Conservation (phyloP, 495 filamentous ascomycete genomes). For the Xylaria flabelliformis region DNA sequence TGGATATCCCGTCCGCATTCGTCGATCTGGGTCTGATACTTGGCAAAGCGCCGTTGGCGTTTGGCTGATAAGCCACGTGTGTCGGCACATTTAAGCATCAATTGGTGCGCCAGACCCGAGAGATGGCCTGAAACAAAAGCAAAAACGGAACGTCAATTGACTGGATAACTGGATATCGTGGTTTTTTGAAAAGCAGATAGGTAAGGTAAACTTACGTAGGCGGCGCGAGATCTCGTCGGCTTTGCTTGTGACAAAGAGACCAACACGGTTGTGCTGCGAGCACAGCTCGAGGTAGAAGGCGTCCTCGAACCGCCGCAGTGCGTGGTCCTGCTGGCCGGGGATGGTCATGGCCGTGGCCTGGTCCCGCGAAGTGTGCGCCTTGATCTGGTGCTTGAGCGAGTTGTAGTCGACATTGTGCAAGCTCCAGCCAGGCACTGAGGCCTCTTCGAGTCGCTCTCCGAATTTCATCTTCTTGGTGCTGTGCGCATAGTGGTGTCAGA, state of each 20-base stretch:
- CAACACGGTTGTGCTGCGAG: conserved; percentile 70
- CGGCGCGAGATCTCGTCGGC: conserved; percentile 69
- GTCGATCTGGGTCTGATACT: conserved; percentile 52
- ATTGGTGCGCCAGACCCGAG: conserved; percentile 55
- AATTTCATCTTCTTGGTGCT: conserved; percentile 64
- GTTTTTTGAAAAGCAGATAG: neutral
- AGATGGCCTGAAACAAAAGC: conserved; percentile 52
- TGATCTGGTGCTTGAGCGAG: conserved; percentile 75
- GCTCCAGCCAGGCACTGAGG: conserved; percentile 63
- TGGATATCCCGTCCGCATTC: conserved; percentile 68
- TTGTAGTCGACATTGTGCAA: conserved; percentile 77
- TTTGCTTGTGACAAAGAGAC: conserved; percentile 75
- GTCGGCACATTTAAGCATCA: conserved; percentile 51
- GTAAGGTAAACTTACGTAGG: conserved; percentile 52
- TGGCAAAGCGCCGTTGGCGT: conserved; percentile 52
- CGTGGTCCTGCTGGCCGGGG: conserved; percentile 62
- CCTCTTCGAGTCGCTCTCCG: conserved; percentile 65
- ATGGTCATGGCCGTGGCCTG: conserved; percentile 69
- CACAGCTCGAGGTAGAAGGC: conserved; percentile 65
- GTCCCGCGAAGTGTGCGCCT: conserved; percentile 66
- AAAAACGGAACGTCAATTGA: conserved; percentile 24
- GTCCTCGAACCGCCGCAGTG: conserved; percentile 64
- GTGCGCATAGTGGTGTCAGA: conserved; percentile 22
- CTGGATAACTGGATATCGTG: neutral
- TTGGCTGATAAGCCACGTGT: conserved; percentile 45